phyloP scores from a whole-genome alignment of 495 filamentous ascomycete genomes.

The Bombardia bombarda region DNA sequence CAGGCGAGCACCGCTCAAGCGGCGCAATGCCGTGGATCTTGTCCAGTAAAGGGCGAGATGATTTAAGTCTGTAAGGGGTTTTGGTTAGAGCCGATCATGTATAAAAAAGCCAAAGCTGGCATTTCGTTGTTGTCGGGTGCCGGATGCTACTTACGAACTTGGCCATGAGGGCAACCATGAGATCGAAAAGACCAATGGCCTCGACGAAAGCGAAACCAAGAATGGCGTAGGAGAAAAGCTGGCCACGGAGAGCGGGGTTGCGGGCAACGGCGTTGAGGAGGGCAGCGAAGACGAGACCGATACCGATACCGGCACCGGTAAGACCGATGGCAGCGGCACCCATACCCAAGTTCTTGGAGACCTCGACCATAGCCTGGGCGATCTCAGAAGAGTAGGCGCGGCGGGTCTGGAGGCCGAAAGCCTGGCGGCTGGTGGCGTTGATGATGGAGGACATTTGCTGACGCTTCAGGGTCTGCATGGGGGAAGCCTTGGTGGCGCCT shows the following conservation, averaged over 20 bases:
- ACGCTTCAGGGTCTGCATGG: slow-evolving; percentile 59
- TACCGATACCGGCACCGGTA: slow-evolving; percentile 86
- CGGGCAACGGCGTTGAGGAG: slow-evolving; percentile 77
- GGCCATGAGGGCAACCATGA: slow-evolving; percentile 88
- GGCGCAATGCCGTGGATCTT: slow-evolving; percentile 17
- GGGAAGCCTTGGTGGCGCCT: slow-evolving; percentile 37
- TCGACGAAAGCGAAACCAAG: slow-evolving; percentile 90
- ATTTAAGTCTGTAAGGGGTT: slow-evolving; percentile 18
- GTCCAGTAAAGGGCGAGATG: slow-evolving; percentile 9
- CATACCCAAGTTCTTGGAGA: slow-evolving; percentile 83
- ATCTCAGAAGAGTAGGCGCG: slow-evolving; percentile 76
- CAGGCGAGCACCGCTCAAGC: slow-evolving; percentile 17
- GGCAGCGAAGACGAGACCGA: slow-evolving; percentile 83
- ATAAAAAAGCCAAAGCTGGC: too few species aligned
- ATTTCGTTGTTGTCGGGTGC: too few species aligned
- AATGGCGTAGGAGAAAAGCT: slow-evolving; percentile 92
- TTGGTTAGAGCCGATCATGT: slow-evolving; percentile 9
- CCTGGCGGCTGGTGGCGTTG: slow-evolving; percentile 56
- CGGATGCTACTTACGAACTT: slow-evolving; percentile 51
- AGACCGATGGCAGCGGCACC: slow-evolving; percentile 83
- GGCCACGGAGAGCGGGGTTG: slow-evolving; percentile 82
- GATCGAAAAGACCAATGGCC: slow-evolving; percentile 87
- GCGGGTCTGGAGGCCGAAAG: slow-evolving; percentile 52
- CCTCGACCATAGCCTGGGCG: slow-evolving; percentile 76
- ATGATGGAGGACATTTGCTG: slow-evolving; percentile 57